Conservation (phyloP, 495 filamentous ascomycete species). For the Diplogelasinospora grovesii region DNA sequence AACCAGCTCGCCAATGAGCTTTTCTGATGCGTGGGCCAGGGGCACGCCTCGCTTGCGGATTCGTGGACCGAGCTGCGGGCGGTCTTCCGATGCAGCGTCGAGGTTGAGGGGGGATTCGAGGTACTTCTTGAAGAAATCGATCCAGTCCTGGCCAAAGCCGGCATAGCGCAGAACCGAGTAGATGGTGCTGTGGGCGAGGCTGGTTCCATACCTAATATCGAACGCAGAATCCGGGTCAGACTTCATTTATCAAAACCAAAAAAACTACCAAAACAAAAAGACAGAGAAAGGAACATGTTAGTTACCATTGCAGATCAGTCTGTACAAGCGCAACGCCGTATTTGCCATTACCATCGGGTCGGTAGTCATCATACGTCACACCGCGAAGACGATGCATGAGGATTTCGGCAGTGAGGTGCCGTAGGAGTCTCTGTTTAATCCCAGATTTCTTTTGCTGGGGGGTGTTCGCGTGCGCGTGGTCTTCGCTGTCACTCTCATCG, state of each 20-base stretch:
- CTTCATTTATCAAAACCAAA: too few relatives aligned
- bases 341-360: constrained; percentile 28
- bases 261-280: too few relatives aligned
- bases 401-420: constrained; percentile 52
- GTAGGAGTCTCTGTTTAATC: constrained; percentile 55
- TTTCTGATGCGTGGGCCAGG: constrained; percentile 55
- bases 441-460: background rate
- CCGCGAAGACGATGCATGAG: constrained; percentile 43
- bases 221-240: background rate
- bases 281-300: background rate
- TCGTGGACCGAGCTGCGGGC: constrained; percentile 24
- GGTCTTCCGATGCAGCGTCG: constrained; percentile 40
- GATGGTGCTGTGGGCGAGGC: constrained; percentile 54
- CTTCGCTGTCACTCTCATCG: constrained; percentile 13
- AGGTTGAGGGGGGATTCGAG: constrained; percentile 57
- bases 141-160: constrained; percentile 51
- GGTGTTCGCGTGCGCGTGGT: background rate
- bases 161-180: constrained; percentile 53
- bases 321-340: constrained; percentile 57
- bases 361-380: constrained; percentile 20
- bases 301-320: constrained; percentile 58
- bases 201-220: constrained; percentile 39
- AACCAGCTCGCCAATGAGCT: constrained; percentile 55
- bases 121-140: constrained; percentile 56
- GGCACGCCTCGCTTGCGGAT: constrained; percentile 53